Conservation (phyloP, 129 eudicot species). For the Kitagawia praeruptora region DNA sequence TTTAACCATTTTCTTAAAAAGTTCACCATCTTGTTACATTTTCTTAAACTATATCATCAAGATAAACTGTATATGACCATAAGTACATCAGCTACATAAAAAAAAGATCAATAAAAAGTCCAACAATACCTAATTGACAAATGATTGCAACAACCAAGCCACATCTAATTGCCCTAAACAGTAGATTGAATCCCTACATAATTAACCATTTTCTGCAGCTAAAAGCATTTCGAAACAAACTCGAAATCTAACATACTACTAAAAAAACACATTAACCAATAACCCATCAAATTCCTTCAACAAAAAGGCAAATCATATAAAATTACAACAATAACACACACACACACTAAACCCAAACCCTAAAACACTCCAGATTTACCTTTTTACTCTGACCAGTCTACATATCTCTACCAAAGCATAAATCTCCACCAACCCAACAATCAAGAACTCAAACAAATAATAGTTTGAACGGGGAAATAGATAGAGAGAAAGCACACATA, state of each 20-base stretch:
- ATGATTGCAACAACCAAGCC: no score
- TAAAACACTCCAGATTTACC: background rate
- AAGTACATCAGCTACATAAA: no score
- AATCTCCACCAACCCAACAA: background rate
- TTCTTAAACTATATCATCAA: no score
- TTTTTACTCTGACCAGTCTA: constrained; percentile 53
- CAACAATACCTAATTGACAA: background rate
- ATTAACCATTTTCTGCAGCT: background rate
- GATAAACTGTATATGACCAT: no score
- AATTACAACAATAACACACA: background rate
- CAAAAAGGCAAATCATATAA: background rate
- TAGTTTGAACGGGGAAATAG: no score
- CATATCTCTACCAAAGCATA: constrained; percentile 65
- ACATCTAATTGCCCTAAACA: background rate
- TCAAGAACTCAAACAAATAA: constrained; percentile 12
- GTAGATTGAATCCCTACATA: background rate
- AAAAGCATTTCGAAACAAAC: background rate
- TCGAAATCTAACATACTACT: background rate
- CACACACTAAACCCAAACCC: background rate
- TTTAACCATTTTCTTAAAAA: no score
- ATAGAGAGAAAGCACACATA: no score
- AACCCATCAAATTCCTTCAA: background rate
- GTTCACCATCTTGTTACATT: no score
- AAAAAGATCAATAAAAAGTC: background rate
- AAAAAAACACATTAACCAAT: background rate